Percentiles rank a stretch among this genome's conserved stretches.
Conservation (phyloP, 1,284 basidiomycete genomes). For the Testicularia cyperi region DNA sequence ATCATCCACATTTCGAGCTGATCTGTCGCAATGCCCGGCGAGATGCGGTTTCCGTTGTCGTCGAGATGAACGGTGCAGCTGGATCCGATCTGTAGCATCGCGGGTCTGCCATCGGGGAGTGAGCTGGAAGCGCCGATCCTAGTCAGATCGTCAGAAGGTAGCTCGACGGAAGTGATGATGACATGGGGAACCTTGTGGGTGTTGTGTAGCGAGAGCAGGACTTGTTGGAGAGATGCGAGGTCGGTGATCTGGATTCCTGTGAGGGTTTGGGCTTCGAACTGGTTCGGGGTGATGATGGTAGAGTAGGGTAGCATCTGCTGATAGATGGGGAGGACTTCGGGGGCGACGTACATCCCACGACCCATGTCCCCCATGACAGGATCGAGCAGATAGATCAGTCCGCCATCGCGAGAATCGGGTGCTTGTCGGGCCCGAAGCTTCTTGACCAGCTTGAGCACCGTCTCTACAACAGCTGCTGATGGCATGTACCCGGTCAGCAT, state of each 20-base stretch:
- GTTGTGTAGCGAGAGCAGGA: slow-evolving; percentile 74
- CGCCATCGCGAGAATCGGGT: slow-evolving; percentile 62
- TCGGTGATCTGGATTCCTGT: slow-evolving; percentile 66
- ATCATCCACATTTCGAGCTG: slow-evolving; percentile 64
- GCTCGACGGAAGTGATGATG: slow-evolving; percentile 81
- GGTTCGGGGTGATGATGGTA: slow-evolving; percentile 93
- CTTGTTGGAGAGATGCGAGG: slow-evolving; percentile 69
- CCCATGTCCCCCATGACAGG: slow-evolving; percentile 66
- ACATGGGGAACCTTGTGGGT: slow-evolving; percentile 77
- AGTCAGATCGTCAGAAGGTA: slow-evolving; percentile 37
- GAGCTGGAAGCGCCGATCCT: slow-evolving; percentile 28
- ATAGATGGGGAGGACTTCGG: slow-evolving; percentile 86
- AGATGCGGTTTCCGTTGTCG: slow-evolving; percentile 4
- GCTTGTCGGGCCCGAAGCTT: slow-evolving; percentile 65
- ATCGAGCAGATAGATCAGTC: slow-evolving; percentile 80
- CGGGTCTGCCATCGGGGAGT: slow-evolving; percentile 24
- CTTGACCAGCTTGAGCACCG: slow-evolving; percentile 69
- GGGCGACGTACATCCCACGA: slow-evolving; percentile 74
- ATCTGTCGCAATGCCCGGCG: neutral
- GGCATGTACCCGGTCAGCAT: slow-evolving; percentile 73
- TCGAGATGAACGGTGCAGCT: slow-evolving; percentile 45
- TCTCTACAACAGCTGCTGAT: slow-evolving; percentile 74
- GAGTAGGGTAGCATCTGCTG: slow-evolving; percentile 74
- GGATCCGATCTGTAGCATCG: slow-evolving; percentile 59
- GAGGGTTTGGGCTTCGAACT: slow-evolving; percentile 87